Base-by-base conservation (phyloP, 1,284 basidiomycete species). In the Hypsizygus ulmarius region DNA sequence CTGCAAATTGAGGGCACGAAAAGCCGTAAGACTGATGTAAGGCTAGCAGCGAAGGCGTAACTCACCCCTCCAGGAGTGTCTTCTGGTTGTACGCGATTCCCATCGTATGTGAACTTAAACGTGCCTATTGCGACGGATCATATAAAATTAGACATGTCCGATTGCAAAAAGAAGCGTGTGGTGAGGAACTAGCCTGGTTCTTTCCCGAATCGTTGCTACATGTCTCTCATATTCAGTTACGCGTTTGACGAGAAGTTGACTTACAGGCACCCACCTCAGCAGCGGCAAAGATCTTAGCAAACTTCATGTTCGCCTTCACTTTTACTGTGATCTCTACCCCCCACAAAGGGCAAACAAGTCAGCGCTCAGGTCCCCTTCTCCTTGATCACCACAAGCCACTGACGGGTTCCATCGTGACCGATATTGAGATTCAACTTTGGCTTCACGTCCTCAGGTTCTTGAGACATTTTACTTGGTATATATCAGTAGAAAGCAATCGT, bases 251-350 rank as follows among this genome's bases (percentile, higher is more conserved):
- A 27, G 45, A 21, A 42, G 4, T 43, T 38, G 10, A 28, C 45
- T 28, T 16, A n/a, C n/a, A 45, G 25, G 30, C 34, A 60, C 74
- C 35, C 55, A 83, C 83, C 71, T 82, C 80, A 2, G 81, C 77
- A 12, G 81, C 82, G 12, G 79, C 73, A 53, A 86, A 84, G 12
- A 86, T 77, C 63, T 85, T 86, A 39, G 67, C 63, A 57, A 87
- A 82, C n/a, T 70, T 68, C 68, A 78, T 85, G 15, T 75, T 78
- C 1, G 73, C 52, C 54, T 81, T 84, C 6, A 85, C 82, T 60
- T 84, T 84, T 1, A 86, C 74, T 5, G 79, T 81, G n/a, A 82
- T 75, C 10, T 70, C 81, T 84, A 42, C 28, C 14, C n/a, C 39
- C 15, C 34, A 39, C 27, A 43, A 6, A 28, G 16, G 18, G 30